Conservation (phyloP, 2,329 filamentous ascomycete species). For the Curvularia eragrostidis region DNA sequence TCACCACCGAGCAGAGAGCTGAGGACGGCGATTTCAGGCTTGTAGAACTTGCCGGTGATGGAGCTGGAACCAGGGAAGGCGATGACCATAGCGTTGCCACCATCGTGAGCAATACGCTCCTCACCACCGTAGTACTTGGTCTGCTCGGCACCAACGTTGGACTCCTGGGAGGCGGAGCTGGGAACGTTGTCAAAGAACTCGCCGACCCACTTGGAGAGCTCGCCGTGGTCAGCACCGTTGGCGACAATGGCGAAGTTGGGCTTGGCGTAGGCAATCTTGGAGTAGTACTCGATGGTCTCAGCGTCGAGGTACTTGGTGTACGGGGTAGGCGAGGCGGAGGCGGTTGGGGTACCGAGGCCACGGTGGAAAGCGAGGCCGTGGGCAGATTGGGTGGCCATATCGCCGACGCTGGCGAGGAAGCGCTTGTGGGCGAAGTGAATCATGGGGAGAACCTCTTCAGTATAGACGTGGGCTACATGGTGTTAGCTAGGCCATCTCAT, state of each 20-base stretch:
- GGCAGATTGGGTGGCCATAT: conserved; percentile 83
- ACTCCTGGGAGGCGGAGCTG: conserved; percentile 53
- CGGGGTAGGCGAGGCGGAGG: conserved; percentile 74
- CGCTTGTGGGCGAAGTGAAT: conserved; percentile 80
- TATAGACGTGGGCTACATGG: conserved; percentile 78
- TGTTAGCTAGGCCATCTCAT: conserved; percentile 14
- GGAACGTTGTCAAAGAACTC: conserved; percentile 85
- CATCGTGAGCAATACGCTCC: conserved; percentile 80
- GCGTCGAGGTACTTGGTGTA: conserved; percentile 81
- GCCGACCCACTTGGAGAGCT: conserved; percentile 86
- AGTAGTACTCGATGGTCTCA: conserved; percentile 75
- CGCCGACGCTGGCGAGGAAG: conserved; percentile 66
- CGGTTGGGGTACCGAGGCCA: conserved; percentile 81
- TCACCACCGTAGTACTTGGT: conserved; percentile 95
- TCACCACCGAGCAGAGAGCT: conserved; percentile 88
- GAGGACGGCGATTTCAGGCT: conserved; percentile 88
- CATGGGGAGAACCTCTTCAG: conserved; percentile 82
- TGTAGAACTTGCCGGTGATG: conserved; percentile 73
- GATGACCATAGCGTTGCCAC: conserved; percentile 84
- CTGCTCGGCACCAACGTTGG: conserved; percentile 64
- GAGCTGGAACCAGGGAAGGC: conserved; percentile 91
- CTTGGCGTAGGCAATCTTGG: conserved; percentile 82
- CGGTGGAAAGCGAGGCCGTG: conserved; percentile 91
- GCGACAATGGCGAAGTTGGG: conserved; percentile 89
- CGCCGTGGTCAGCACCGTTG: conserved; percentile 79